phyloP scores from a whole-genome alignment of 108 stramenopile species.

The Asterionellopsis glacialis region DNA sequence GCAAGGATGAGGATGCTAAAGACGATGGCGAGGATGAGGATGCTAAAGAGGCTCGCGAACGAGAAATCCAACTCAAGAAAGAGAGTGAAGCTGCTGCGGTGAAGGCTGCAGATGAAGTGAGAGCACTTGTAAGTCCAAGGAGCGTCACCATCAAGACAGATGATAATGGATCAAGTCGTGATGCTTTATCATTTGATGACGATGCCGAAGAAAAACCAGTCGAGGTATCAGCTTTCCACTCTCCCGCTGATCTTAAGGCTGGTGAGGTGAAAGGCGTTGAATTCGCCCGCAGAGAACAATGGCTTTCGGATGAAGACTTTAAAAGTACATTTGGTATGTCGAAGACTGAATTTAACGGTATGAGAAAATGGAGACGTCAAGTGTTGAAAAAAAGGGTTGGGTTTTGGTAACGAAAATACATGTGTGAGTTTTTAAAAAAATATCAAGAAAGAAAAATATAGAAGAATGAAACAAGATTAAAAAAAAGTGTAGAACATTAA shows the following conservation, averaged over 20 bases:
- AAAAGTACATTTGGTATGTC: constrained; percentile 17
- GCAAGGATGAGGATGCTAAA: too few relatives aligned
- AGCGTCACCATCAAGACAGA: too few relatives aligned
- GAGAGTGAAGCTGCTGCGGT: constrained; percentile 1
- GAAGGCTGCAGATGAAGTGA: background rate
- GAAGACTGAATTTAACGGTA: constrained; percentile 22
- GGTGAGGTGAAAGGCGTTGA: constrained; percentile 9
- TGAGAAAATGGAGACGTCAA: constrained; percentile 29
- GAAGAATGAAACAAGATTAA: too few relatives aligned
- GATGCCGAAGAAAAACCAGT: background rate
- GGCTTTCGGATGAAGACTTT: constrained; percentile 22
- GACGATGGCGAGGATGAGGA: too few relatives aligned
- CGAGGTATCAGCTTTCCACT: constrained; percentile 1
- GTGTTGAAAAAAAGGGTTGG: constrained; percentile 5
- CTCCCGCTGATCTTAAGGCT: constrained; percentile 4
- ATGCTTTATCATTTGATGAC: background rate
- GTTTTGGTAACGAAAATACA: background rate
- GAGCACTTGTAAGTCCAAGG: constrained; percentile 1
- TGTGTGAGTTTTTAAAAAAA: too few relatives aligned
- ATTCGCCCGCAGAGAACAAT: constrained; percentile 20
- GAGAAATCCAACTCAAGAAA: background rate
- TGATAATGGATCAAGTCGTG: background rate
- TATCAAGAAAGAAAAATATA: too few relatives aligned
- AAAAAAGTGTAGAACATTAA: too few relatives aligned
- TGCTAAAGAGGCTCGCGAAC: too few relatives aligned